A percentile compares a stretch with the other conserved stretches of the same genome.
Conservation (phyloP, 495 filamentous ascomycete species). For the Thozetella sp. region DNA sequence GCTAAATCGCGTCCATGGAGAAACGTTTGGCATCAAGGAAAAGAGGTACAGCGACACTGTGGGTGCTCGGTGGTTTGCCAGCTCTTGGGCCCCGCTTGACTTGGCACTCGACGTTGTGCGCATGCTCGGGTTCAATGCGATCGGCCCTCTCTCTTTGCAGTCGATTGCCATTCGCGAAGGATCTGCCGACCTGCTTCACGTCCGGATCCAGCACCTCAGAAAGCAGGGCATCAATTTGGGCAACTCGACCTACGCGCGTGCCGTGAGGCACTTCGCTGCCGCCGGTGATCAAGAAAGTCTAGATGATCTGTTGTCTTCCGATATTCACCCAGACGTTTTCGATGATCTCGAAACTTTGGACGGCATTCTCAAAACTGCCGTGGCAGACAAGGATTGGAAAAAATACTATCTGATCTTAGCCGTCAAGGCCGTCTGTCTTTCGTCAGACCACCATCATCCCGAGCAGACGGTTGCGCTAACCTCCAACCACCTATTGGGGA, state of each 20-base stretch:
- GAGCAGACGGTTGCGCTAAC: background rate
- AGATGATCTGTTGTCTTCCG: slow-evolving; percentile 60
- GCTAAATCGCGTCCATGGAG: slow-evolving; percentile 41
- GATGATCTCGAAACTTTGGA: slow-evolving; percentile 65
- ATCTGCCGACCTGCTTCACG: slow-evolving; percentile 50
- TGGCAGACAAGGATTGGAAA: slow-evolving; percentile 24
- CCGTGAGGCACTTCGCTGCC: slow-evolving; percentile 59
- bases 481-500: slow-evolving; percentile 10
- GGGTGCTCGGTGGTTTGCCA: slow-evolving; percentile 71
- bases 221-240: slow-evolving; percentile 59
- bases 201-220: slow-evolving; percentile 57
- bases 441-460: background rate
- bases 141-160: slow-evolving; percentile 73
- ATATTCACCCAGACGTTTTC: slow-evolving; percentile 76
- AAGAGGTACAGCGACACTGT: slow-evolving; percentile 60
- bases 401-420: slow-evolving; percentile 26
- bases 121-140: slow-evolving; percentile 63
- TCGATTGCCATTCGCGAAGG: slow-evolving; percentile 66
- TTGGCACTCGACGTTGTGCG: slow-evolving; percentile 63
- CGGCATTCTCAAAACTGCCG: slow-evolving; percentile 18
- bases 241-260: slow-evolving; percentile 57
- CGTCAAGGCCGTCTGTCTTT: slow-evolving; percentile 12
- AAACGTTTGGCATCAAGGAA: slow-evolving; percentile 43
- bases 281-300: slow-evolving; percentile 59
- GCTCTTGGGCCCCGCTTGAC: slow-evolving; percentile 61